Evolutionary conservation across 2,329 filamentous ascomycete genomes (phyloP).

Genomic region (Zymoseptoria ardabiliae): DNA sequence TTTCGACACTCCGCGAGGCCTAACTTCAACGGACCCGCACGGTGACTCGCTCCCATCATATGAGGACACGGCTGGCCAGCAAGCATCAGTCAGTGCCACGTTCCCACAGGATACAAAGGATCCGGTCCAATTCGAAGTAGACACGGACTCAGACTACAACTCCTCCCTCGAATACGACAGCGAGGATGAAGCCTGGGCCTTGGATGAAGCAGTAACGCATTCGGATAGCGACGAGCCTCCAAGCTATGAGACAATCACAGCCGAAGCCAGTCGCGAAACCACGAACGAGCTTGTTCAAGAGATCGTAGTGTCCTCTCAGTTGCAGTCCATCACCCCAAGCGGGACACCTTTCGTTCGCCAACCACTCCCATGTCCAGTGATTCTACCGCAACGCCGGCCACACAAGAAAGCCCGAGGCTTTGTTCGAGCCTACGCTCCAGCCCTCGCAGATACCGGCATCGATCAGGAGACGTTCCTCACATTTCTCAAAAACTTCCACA

Average conservation of each 20-base stretch:
- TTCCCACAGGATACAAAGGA: not conserved
- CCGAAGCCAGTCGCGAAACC: slow-evolving; percentile 6
- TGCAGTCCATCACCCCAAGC: not conserved
- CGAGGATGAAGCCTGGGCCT: slow-evolving; percentile 26
- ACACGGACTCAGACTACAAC: slow-evolving; percentile 11
- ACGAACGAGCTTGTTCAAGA: slow-evolving; percentile 20
- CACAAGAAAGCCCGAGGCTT: slow-evolving; percentile 44
- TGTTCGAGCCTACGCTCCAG: slow-evolving; percentile 47
- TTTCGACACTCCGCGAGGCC: not conserved
- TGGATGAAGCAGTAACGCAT: slow-evolving; percentile 23
- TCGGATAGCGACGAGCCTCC: slow-evolving; percentile 17
- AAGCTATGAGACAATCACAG: slow-evolving; percentile 23
- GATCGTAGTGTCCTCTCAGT: slow-evolving; percentile 9
- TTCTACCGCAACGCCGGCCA: slow-evolving; percentile 48
- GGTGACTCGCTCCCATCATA: not conserved
- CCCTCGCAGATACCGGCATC: slow-evolving; percentile 41
- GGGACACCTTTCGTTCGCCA: not conserved
- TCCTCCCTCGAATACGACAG: slow-evolving; percentile 15
- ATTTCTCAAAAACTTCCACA: slow-evolving; percentile 44
- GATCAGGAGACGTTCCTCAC: slow-evolving; percentile 43
- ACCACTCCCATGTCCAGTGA: slow-evolving; percentile 39
- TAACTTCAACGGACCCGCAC: slow-evolving; percentile 1
- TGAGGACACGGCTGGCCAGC: not conserved
- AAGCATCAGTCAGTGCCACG: not conserved
- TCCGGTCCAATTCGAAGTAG: not conserved